Evolutionary conservation across 179 eudicot genomes (phyloP).

Genomic region (Camellia oleifera): DNA sequence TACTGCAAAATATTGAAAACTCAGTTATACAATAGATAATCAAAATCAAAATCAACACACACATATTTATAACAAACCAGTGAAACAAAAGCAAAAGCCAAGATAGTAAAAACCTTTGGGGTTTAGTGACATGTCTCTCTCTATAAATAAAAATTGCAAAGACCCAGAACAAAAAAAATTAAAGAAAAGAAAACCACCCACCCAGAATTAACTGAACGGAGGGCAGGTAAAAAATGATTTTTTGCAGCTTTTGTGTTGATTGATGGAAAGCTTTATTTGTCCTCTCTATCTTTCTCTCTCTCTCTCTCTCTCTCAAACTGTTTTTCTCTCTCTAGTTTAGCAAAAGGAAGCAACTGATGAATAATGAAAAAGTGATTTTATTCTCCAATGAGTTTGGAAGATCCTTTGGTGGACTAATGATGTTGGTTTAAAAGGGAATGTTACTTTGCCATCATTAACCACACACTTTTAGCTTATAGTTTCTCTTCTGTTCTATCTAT

Average conservation of each 20-base stretch:
- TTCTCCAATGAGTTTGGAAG: conserved; percentile 47
- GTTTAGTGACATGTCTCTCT: conserved; percentile 14
- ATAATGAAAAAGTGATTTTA: conserved; percentile 22
- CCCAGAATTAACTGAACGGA: conserved; percentile 16
- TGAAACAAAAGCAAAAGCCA: neutral
- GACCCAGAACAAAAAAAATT: neutral
- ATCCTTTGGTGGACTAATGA: conserved; percentile 24
- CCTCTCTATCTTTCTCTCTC: conserved; percentile 12
- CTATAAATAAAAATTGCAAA: conserved; percentile 14
- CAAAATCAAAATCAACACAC: neutral
- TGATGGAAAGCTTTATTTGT: conserved; percentile 34
- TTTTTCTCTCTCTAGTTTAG: conserved; percentile 7
- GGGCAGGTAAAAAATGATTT: conserved; percentile 28
- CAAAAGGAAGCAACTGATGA: conserved; percentile 10
- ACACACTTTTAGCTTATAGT: neutral
- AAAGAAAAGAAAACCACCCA: neutral
- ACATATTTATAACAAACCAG: neutral
- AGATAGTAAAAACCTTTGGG: conserved; percentile 13
- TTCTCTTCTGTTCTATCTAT: neutral
- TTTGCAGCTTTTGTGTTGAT: conserved; percentile 31
- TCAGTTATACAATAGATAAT: neutral
- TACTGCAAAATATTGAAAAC: conserved; percentile 22
- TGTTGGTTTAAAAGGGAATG: conserved; percentile 13
- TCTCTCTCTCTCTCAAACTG: neutral
- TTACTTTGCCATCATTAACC: conserved; percentile 11